phyloP scores from a whole-genome alignment of 495 filamentous ascomycete species.

The Talaromyces liani region DNA sequence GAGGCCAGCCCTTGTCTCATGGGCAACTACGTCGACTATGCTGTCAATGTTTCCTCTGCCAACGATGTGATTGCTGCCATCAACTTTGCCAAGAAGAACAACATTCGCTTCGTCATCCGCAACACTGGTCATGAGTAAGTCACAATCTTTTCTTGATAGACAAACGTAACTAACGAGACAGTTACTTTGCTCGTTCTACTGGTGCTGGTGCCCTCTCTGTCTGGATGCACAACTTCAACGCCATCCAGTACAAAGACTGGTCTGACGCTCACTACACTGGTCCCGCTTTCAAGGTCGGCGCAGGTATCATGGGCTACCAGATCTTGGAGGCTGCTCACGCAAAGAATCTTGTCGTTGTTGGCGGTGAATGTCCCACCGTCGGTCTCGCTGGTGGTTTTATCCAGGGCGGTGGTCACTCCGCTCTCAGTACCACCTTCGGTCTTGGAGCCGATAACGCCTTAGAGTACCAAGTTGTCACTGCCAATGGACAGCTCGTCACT shows the following conservation, averaged over 20 bases:
- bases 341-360: conserved; percentile 18
- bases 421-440: conserved; percentile 44
- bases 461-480: conserved; percentile 54
- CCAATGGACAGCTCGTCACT: conserved; percentile 37
- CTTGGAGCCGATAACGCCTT: conserved; percentile 58
- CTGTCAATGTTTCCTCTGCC: conserved; percentile 27
- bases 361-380: conserved; percentile 28
- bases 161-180: neutral
- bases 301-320: conserved; percentile 44
- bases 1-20: conserved; percentile 43
- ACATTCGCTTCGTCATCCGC: conserved; percentile 56
- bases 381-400: conserved; percentile 47
- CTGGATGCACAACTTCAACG: conserved; percentile 48
- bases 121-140: conserved; percentile 50
- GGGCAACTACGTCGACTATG: conserved; percentile 51
- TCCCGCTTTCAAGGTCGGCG: conserved; percentile 45
- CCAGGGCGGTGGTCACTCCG: conserved; percentile 55
- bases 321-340: conserved; percentile 35
- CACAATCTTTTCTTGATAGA: neutral
- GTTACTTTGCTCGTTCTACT: conserved; percentile 48
- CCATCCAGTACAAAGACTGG: conserved; percentile 30
- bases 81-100: conserved; percentile 43
- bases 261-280: conserved; percentile 33
- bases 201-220: conserved; percentile 43
- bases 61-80: conserved; percentile 27